Base-by-base conservation (phyloP, 768 basidiomycete genomes). In the Fomitopsis serialis region DNA sequence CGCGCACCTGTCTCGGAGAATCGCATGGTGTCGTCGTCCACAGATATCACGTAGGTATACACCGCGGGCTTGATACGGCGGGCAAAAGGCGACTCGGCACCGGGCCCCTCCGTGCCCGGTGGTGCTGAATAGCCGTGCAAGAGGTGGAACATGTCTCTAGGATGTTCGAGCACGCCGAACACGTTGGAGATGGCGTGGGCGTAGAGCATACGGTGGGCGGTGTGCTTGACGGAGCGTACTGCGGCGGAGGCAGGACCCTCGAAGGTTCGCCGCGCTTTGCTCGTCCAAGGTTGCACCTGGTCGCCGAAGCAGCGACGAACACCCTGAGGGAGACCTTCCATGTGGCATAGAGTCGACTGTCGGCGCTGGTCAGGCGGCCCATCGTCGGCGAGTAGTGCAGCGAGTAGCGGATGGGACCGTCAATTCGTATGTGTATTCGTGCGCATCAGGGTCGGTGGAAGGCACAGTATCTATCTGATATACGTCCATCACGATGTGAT, bases 1-100 rank as follows among this genome's bases (percentile, higher is more conserved):
- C 87, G 85, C 12, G 89, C 87, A 13, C 89, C 89, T 2, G 89
- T 93, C 67, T 92, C 89, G 24, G 88, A 89, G 69, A 92, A 92
- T 19, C 89, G 79, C 58, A 91, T 76, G 5, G 86, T 78, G 56
- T 89, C 81, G 68, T 89, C 89, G 50, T 85, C 82, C 5, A 78
- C 70, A 3, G 84, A 79, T 62, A 94, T 83, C 66, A 92, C 78
- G 70, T 92, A 94, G 32, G 92, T 92, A 70, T 92, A 93, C 23
- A 92, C 81, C 0, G 85, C 85, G 42, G 87, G 88, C 63, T 89
- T 89, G 68, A 90, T 77, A 55, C 85, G 79, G 54, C 74, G 72
- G 25, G 58, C 61, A 42, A 22, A 57, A 51, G 21, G 52, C 23
- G 40, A 19, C 19, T 4, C 50, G 7, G 7, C 15, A 29, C 44